These are phyloP conservation scores for Mycena capillaripes DNA, from an alignment of 768 basidiomycete species.

Conservation along the genomic window DNA sequence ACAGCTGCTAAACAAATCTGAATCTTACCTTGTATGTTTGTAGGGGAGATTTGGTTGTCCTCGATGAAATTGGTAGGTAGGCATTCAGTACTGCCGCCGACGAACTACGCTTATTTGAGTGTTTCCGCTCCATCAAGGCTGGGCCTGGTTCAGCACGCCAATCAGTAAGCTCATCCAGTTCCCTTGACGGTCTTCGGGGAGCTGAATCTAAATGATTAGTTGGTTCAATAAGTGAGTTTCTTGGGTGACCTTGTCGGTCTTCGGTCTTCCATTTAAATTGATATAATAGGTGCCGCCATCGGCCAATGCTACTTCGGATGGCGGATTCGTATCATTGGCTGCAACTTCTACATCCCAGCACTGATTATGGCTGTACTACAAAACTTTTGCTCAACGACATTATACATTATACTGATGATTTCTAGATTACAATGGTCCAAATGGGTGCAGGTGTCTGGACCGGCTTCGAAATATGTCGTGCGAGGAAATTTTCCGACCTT, in stretches of 20 bases:
- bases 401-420: not conserved
- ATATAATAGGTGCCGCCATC: slow-evolving; percentile 23
- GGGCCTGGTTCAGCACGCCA: slow-evolving; percentile 37
- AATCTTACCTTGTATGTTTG: no score
- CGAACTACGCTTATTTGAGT: no score
- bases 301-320: slow-evolving; percentile 41
- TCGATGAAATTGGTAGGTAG: slow-evolving; percentile 37
- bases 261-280: no score
- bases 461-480: not conserved
- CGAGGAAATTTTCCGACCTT: slow-evolving; percentile 6
- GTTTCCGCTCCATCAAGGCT: no score
- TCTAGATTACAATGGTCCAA: not conserved
- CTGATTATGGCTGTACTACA: not conserved
- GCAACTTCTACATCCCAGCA: not conserved
- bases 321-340: slow-evolving; percentile 31
- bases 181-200: no score
- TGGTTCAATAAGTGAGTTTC: slow-evolving; percentile 35
- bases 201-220: no score
- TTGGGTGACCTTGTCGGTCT: no score
- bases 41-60: slow-evolving; percentile 31
- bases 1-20: no score
- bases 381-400: not conserved
- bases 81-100: no score
- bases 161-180: no score
- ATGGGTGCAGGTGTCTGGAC: slow-evolving; percentile 13